Base-by-base conservation (phyloP, 352 stramenopile species). In the Globisporangium rhizosaccharum region DNA sequence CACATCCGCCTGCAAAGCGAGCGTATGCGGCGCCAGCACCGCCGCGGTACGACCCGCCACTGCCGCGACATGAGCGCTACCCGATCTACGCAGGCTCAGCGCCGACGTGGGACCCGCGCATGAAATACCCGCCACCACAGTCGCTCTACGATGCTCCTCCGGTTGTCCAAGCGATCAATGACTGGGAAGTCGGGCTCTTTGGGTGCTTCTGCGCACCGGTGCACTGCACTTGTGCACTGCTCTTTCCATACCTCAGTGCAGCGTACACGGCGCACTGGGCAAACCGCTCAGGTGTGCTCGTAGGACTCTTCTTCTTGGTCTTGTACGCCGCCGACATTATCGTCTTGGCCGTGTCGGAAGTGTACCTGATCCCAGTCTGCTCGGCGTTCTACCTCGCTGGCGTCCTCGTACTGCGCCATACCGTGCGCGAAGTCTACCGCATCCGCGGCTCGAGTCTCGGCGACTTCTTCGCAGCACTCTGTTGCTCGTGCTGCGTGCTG, bases 401-500 rank as follows among this genome's bases (percentile, higher is more conserved):
- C 28, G 26, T 59, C 7, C 17, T 42, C 7, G 9, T 46, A 12
- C 44, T 59, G 53, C 53, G 42, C 6, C 18, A 17, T 8, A 9
- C 17, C n/a, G 30, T 57, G 25, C 65, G 65, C 41, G 12, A 39
- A 1, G 26, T 60, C 17, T 55, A 62, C 50, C 11, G 51, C 14
- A 57, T 71, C 47, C n/a, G 36, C n/a, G 61, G 61, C 26, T 57
- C 17, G 18, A 44, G 51, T 28, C 25, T 49, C 30, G 44, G 50
- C n/a, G 61, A 72, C 52, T 64, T 45, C 46, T 57, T 36, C 30
- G 51, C 44, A 7, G 20, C 44, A 7, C 18, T 56, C 8, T 68
- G 49, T 11, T 72, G 65, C 53, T 47, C 36, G 11, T 66, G 57
- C 47, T 72, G 65, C 44, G 56, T 42, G 25, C 46, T 69, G 7